Evolutionary conservation across 1,284 basidiomycete genomes (phyloP), one percentile per base, ranked within the genome.

Genomic region (Apiotrichum veenhuisii): DNA sequence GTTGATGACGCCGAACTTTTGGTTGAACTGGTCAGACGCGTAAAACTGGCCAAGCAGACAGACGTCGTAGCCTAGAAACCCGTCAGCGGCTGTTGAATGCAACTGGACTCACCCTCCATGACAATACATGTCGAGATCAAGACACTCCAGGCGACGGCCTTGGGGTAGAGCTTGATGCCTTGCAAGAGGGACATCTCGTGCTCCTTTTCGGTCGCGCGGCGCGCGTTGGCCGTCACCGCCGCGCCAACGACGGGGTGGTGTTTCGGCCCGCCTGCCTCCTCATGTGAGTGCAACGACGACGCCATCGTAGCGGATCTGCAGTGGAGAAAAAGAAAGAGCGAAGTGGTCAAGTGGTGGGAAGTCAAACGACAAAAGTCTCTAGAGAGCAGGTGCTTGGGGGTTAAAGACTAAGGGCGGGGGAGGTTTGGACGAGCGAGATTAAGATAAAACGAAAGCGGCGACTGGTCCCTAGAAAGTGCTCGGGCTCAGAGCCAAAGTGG

Each of bases 71-170:
- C 62, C 59, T 61, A 30, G 8, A 20, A n/a, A n/a, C n/a, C n/a
- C 17, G 46, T 48, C 30, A 48, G 46, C 43, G 22, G 23, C 15
- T 2, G 14, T 18, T 20, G 22, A 1, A 12, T 17, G 14, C 22
- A 17, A 11, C 1, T 15, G 20, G 2, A 58, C 61, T 42, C 52
- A n/a, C 73, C 80, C 55, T 80, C 80, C 80, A 81, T 81, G 54
- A 77, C 70, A 59, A 78, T 77, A 55, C 75, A 76, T 11, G 73
- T 71, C 17, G 72, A 76, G 55, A 80, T 77, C 50, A 80, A 53
- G 53, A 79, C 62, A 34, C 73, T 75, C 78, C 77, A 81, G 27
- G 62, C 59, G 55, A 79, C 73, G 37, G 80, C 80, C 61, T 78
- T 79, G 45, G 78, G 78, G 59, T 80, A 80, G 20, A 76, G 61